Conservation (phyloP, 495 filamentous ascomycete species). For the Filosporella fistucella region DNA sequence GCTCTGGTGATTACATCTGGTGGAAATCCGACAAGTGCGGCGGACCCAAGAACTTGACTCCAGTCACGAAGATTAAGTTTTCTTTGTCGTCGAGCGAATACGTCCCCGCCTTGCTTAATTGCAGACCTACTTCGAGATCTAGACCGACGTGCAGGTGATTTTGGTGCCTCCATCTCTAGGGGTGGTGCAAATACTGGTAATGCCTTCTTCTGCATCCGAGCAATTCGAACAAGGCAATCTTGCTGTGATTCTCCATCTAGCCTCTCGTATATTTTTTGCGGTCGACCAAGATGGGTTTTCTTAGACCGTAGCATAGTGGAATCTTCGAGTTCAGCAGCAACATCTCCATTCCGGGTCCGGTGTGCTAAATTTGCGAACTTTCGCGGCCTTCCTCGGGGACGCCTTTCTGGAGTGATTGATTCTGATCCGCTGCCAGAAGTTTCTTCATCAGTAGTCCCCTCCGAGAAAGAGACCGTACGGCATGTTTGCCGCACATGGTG, state of each 20-base stretch:
- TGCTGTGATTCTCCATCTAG: conserved; percentile 38
- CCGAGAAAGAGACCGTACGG: conserved; percentile 28
- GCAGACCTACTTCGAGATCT: conserved; percentile 1
- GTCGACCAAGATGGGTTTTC: conserved; percentile 26
- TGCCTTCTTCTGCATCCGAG: conserved; percentile 29
- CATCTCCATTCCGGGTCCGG: not conserved
- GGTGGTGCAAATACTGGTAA: conserved; percentile 17
- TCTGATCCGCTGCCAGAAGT: not conserved
- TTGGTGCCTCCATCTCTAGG: not conserved
- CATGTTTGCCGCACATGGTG: conserved; percentile 55
- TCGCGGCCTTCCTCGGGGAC: conserved; percentile 17
- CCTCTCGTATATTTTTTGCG: conserved; percentile 31
- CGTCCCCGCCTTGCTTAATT: no score
- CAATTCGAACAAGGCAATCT: conserved; percentile 35
- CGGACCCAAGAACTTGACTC: conserved; percentile 73
- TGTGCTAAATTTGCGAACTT: conserved; percentile 19
- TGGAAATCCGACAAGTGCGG: conserved; percentile 64
- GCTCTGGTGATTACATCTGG: conserved; percentile 57
- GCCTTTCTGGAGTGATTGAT: not conserved
- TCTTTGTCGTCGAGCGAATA: not conserved
- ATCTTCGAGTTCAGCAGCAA: not conserved
- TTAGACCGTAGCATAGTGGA: conserved; percentile 10
- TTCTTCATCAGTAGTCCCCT: conserved; percentile 20
- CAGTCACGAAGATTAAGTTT: conserved; percentile 61
- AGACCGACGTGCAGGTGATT: not conserved